These are phyloP conservation scores for Pugionium cornutum DNA, from an alignment of 345 rosid species.

Conservation along the genomic window DNA sequence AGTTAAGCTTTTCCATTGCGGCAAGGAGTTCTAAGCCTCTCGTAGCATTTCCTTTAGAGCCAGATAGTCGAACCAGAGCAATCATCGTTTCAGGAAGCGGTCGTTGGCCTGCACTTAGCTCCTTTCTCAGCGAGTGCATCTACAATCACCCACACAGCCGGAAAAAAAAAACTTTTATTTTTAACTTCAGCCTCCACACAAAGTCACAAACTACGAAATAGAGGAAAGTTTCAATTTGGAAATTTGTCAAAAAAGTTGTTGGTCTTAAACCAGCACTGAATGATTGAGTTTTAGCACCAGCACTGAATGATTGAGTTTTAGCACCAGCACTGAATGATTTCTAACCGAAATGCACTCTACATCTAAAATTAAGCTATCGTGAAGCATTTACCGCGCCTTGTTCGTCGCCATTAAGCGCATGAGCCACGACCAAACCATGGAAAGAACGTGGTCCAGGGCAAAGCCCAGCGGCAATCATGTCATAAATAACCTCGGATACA, in stretches of 20 bases:
- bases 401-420: conserved; percentile 64
- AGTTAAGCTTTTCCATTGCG: conserved; percentile 80
- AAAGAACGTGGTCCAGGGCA: conserved; percentile 90
- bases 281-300: background rate
- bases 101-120: conserved; percentile 71
- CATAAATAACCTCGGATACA: conserved; percentile 78
- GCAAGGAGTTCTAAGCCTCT: conserved; percentile 77
- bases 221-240: background rate
- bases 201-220: background rate
- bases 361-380: background rate
- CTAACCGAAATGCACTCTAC: background rate
- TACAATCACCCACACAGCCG: conserved; percentile 38
- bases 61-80: conserved; percentile 67
- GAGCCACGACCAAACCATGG: conserved; percentile 83
- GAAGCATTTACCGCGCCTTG: conserved; percentile 74
- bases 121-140: conserved; percentile 89
- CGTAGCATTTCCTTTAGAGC: conserved; percentile 66
- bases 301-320: background rate
- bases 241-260: background rate
- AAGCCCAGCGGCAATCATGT: conserved; percentile 95
- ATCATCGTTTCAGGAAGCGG: conserved; percentile 88
- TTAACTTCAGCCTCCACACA: background rate
- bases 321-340: conserved; percentile 1
- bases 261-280: conserved; percentile 4
- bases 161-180: background rate